Percentiles rank a stretch among this genome's conserved stretches.
Conservation (phyloP, 1,284 basidiomycete species). For the Tremellales sp. region DNA sequence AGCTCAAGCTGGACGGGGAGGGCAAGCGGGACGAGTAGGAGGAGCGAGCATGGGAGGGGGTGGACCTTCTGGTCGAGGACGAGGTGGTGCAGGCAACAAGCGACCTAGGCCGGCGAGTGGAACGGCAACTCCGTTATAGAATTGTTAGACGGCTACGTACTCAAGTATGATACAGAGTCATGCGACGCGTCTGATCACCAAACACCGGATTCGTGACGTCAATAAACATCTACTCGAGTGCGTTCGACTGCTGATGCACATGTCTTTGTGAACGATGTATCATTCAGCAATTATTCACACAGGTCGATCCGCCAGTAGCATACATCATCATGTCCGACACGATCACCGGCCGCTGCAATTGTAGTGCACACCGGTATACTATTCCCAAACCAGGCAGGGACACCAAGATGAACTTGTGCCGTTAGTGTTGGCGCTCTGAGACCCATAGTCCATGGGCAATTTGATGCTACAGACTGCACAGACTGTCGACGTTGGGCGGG, state of each 20-base stretch:
- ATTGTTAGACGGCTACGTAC: no score
- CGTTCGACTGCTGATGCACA: no score
- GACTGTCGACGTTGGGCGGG: conserved; percentile 15
- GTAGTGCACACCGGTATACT: neutral
- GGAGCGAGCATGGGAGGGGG: conserved; percentile 3
- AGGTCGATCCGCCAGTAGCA: no score
- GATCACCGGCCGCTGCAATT: neutral
- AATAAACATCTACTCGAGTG: no score
- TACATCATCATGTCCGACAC: neutral
- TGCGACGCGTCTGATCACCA: no score
- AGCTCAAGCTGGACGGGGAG: conserved; percentile 3
- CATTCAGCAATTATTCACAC: no score
- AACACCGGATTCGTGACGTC: no score
- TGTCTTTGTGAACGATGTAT: no score
- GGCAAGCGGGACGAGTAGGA: conserved; percentile 3
- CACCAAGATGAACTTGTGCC: neutral
- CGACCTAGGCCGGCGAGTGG: no score
- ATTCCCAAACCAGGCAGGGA: neutral
- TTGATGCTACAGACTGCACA: conserved; percentile 10
- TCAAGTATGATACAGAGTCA: no score
- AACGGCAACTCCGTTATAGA: no score
- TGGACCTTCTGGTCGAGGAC: neutral
- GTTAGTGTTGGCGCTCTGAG: neutral
- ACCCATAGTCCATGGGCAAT: neutral
- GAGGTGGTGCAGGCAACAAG: conserved; percentile 2